Evolutionary conservation across 257 asterid species (phyloP).

Genomic region (Solanum bulbocastanum): DNA sequence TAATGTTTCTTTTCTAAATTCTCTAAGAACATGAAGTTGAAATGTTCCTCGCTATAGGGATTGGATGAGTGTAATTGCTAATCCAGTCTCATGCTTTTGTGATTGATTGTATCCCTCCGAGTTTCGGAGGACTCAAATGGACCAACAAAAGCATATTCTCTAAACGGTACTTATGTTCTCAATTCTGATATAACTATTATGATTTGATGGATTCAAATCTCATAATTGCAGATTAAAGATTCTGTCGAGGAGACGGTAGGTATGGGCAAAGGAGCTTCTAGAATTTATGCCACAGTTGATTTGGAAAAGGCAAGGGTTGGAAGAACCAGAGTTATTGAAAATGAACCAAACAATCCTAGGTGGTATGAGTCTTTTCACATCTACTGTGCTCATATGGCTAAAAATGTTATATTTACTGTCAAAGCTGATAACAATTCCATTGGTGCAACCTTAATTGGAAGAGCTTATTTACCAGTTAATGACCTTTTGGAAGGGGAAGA

Average conservation of each 20-base stretch:
- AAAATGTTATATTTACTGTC: conserved; percentile 68
- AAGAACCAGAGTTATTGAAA: conserved; percentile 52
- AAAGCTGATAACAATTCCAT: conserved; percentile 84
- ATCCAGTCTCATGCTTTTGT: not conserved
- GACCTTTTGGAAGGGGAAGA: conserved; percentile 85
- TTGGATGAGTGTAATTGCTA: not conserved
- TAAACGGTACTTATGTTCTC: not conserved
- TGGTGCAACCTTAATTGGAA: conserved; percentile 86
- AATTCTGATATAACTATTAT: too few relatives aligned
- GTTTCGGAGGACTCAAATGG: not conserved
- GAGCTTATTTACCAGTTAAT: conserved; percentile 69
- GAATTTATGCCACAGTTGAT: conserved; percentile 71
- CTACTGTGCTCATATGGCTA: conserved; percentile 77
- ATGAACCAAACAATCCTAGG: conserved; percentile 64
- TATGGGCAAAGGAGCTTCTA: conserved; percentile 68
- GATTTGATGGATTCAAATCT: conserved; percentile 1
- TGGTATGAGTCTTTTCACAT: conserved; percentile 86
- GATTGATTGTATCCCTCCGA: not conserved
- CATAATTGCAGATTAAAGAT: conserved; percentile 37
- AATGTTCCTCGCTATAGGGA: not conserved
- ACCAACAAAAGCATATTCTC: too few relatives aligned
- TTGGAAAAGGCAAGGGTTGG: conserved; percentile 89
- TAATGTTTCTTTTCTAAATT: not conserved
- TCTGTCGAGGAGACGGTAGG: conserved; percentile 76
- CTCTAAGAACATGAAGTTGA: not conserved